Conservation (phyloP, 1,284 basidiomycete species). For the Meira nashicola region DNA sequence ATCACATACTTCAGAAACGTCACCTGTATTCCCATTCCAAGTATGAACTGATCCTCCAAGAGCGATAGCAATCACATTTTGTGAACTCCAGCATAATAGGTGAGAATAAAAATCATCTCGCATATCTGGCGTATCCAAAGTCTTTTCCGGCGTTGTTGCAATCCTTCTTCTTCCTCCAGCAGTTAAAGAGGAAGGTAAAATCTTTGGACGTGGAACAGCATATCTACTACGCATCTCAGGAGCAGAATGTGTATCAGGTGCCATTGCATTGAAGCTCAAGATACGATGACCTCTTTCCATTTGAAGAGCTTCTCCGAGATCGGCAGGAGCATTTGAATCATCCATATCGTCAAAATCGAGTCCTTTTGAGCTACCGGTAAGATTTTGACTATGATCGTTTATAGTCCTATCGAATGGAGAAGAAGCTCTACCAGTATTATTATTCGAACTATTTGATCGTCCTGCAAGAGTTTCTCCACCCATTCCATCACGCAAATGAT, state of each 20-base stretch:
- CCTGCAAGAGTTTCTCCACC: slow-evolving; percentile 34
- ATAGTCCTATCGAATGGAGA: neutral
- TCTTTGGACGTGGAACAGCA: slow-evolving; percentile 39
- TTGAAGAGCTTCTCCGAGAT: slow-evolving; percentile 41
- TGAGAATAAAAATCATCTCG: slow-evolving; percentile 97
- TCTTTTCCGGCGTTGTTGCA: slow-evolving; percentile 76
- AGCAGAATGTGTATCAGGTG: slow-evolving; percentile 50
- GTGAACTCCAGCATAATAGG: slow-evolving; percentile 78
- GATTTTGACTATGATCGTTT: neutral
- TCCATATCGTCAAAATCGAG: neutral
- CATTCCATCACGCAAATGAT: slow-evolving; percentile 24
- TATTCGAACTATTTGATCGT: neutral
- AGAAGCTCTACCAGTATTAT: slow-evolving; percentile 1
- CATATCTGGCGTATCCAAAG: slow-evolving; percentile 90
- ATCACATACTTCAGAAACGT: slow-evolving; percentile 65
- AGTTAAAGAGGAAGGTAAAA: slow-evolving; percentile 40
- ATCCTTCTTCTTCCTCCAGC: slow-evolving; percentile 66
- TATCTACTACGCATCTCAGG: slow-evolving; percentile 50
- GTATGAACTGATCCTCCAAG: slow-evolving; percentile 41
- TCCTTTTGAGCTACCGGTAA: neutral
- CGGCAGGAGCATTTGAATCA: slow-evolving; percentile 16
- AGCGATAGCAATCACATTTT: slow-evolving; percentile 61
- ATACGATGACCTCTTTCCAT: slow-evolving; percentile 54
- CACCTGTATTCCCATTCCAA: slow-evolving; percentile 87
- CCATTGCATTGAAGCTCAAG: slow-evolving; percentile 55